A percentile compares a stretch with the other conserved stretches of the same genome.
Conservation (phyloP, 228 moss, liverwort and hornwort genomes). For the Sphagnum magellanicum region DNA sequence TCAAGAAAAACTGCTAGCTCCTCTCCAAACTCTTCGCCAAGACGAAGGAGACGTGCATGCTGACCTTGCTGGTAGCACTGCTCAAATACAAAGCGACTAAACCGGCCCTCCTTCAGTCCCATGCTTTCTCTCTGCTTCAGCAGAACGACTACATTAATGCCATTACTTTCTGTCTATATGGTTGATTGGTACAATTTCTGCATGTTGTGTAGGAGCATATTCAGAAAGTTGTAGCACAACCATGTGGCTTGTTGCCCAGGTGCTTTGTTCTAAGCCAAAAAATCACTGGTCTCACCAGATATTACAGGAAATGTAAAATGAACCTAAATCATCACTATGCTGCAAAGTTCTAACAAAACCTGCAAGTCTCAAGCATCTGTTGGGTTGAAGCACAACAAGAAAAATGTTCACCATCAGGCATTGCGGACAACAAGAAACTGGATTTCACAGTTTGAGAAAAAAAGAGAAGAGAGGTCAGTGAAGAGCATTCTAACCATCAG, state of each 20-base stretch:
- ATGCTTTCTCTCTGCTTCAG: conserved; percentile 79
- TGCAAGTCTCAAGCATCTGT: too few species aligned
- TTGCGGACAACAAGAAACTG: too few species aligned
- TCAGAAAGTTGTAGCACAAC: too few species aligned
- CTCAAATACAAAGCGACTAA: conserved; percentile 91
- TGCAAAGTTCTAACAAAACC: too few species aligned
- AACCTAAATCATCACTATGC: too few species aligned
- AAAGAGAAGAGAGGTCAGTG: background rate
- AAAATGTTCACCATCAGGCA: too few species aligned
- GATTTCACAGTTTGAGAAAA: background rate
- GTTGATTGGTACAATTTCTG: background rate
- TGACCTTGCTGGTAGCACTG: conserved; percentile 73
- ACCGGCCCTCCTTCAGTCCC: conserved; percentile 96
- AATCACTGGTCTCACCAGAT: too few species aligned
- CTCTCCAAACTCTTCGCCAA: conserved; percentile 94
- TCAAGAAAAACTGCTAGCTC: conserved; percentile 80
- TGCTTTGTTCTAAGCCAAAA: too few species aligned
- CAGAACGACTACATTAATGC: background rate
- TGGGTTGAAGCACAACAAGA: too few species aligned
- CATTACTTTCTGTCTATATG: background rate
- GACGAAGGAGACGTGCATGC: conserved; percentile 73
- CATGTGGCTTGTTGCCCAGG: too few species aligned
- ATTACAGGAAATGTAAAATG: too few species aligned
- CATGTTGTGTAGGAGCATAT: background rate
- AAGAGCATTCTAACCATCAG: conserved; percentile 55